A percentile compares a stretch with the other conserved stretches of the same genome.
These are phyloP conservation scores for Xylariaceae sp. DNA, from an alignment of 2,329 filamentous ascomycete species.

Conservation along the genomic window DNA sequence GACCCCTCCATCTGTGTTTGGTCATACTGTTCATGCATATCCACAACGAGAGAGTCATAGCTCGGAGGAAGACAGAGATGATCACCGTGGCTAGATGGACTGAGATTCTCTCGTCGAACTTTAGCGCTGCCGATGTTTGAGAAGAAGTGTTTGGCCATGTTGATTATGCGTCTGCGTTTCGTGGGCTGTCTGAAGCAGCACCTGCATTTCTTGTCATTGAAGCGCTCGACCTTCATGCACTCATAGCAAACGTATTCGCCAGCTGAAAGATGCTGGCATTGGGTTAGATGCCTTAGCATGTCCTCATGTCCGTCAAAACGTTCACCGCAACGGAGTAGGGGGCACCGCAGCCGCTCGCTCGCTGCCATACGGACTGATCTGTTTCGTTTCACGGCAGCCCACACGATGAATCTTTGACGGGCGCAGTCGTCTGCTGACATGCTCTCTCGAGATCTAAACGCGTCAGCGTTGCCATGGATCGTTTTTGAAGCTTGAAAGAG, in stretches of 20 bases:
- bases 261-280: conserved; percentile 54
- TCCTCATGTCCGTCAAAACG: conserved; percentile 58
- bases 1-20: conserved; percentile 34
- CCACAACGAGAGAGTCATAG: conserved; percentile 52
- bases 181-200: conserved; percentile 58
- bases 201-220: conserved; percentile 59
- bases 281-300: conserved; percentile 61
- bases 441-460: conserved; percentile 49
- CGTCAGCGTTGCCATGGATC: conserved; percentile 30
- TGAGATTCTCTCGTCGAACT: conserved; percentile 46
- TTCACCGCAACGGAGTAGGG: conserved; percentile 58
- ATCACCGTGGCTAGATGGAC: conserved; percentile 43
- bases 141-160: conserved; percentile 62
- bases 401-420: conserved; percentile 61
- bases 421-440: conserved; percentile 57
- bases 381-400: conserved; percentile 63
- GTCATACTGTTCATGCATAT: conserved; percentile 31
- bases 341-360: conserved; percentile 58
- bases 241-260: conserved; percentile 65
- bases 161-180: conserved; percentile 58
- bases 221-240: conserved; percentile 58
- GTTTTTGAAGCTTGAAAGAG: conserved; percentile 10
- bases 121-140: conserved; percentile 56
- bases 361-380: conserved; percentile 54
- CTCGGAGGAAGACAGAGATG: conserved; percentile 50